phyloP scores from a whole-genome alignment of 2,329 filamentous ascomycete species.

The Fusarium chuoi region DNA sequence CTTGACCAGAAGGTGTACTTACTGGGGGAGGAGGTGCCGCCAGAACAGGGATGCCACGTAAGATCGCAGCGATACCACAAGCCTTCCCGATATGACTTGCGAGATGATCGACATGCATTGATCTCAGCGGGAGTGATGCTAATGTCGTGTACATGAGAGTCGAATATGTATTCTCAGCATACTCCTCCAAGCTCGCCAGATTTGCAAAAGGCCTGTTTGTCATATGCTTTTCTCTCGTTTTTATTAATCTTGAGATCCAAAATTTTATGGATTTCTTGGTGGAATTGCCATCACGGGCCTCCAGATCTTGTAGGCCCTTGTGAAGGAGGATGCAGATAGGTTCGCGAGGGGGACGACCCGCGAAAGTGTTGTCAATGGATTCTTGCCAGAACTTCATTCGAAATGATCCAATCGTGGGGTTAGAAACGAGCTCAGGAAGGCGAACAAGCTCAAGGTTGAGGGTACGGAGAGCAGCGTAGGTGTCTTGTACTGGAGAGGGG shows the following conservation, averaged over 20 bases:
- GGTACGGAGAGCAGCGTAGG: conserved; percentile 89
- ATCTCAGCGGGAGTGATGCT: conserved; percentile 80
- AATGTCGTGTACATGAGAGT: conserved; percentile 90
- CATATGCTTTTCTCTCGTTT: conserved; percentile 83
- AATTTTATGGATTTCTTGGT: conserved; percentile 69
- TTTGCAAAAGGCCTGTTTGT: conserved; percentile 83
- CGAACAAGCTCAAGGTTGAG: conserved; percentile 93
- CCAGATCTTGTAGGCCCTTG: conserved; percentile 73
- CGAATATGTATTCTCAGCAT: conserved; percentile 94
- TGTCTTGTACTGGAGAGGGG: conserved; percentile 76
- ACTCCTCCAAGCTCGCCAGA: conserved; percentile 80
- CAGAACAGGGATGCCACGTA: conserved; percentile 90
- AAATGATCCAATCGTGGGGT: conserved; percentile 85
- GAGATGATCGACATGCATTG: conserved; percentile 88
- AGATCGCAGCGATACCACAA: conserved; percentile 83
- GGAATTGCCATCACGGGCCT: conserved; percentile 54
- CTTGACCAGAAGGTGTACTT: conserved; percentile 54
- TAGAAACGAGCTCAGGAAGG: conserved; percentile 90
- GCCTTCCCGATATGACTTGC: conserved; percentile 97
- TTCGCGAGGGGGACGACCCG: conserved; percentile 84
- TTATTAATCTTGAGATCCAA: conserved; percentile 82
- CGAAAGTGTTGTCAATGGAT: conserved; percentile 79
- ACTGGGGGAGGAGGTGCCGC: conserved; percentile 73
- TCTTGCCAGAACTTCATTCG: conserved; percentile 97
- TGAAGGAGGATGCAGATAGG: conserved; percentile 88